phyloP scores from a whole-genome alignment of 2,329 filamentous ascomycete species.

The Cyclaneusma minus region DNA sequence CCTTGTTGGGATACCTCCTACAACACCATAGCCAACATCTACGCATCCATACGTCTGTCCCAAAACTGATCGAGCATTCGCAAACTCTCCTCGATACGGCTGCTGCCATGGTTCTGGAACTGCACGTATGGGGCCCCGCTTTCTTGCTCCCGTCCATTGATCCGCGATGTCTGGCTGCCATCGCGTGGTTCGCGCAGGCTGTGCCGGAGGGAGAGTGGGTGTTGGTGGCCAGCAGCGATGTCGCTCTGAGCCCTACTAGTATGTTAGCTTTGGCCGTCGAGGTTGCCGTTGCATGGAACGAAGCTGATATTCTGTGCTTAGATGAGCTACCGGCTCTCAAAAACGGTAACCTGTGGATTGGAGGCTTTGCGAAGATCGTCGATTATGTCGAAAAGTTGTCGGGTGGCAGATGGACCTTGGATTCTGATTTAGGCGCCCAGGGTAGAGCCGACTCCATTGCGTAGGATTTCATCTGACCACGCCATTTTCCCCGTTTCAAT shows the following conservation, averaged over 20 bases:
- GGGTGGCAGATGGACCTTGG: slow-evolving; percentile 30
- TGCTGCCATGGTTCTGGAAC: slow-evolving; percentile 46
- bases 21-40: too few species aligned
- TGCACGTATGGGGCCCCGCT: slow-evolving; percentile 83
- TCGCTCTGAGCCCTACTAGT: slow-evolving; percentile 56
- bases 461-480: slow-evolving; percentile 19
- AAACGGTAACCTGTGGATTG: slow-evolving; percentile 35
- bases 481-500: slow-evolving; percentile 15
- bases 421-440: slow-evolving; percentile 23
- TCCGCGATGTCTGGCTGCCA: slow-evolving; percentile 71
- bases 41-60: too few species aligned
- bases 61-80: too few species aligned
- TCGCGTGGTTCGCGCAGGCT: slow-evolving; percentile 57
- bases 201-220: slow-evolving; percentile 47
- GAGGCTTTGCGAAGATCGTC: slow-evolving; percentile 36
- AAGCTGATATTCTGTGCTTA: slow-evolving; percentile 13
- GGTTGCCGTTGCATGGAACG: slow-evolving; percentile 1
- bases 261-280: slow-evolving; percentile 21
- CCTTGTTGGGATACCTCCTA: too few species aligned
- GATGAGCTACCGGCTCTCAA: slow-evolving; percentile 41
- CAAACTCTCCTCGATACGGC: too few species aligned
- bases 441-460: slow-evolving; percentile 31
- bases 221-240: slow-evolving; percentile 59
- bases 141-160: slow-evolving; percentile 85
- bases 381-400: slow-evolving; percentile 28